Evolutionary conservation across 768 basidiomycete species (phyloP), one percentile per base, ranked within the genome.

Genomic region (Rhizopogon vinicolor): DNA sequence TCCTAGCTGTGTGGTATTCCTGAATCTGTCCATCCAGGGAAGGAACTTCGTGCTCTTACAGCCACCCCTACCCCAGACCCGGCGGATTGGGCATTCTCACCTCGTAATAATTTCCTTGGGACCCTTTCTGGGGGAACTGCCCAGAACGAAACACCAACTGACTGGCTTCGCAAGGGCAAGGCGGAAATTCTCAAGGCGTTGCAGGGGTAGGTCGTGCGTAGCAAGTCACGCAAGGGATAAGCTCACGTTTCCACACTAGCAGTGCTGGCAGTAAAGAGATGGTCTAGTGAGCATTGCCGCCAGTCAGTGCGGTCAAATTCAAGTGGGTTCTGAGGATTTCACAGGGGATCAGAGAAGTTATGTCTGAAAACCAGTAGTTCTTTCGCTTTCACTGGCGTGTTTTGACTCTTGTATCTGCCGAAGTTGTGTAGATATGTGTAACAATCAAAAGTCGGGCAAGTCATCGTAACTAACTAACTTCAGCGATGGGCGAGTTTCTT

Each of bases 31-130:
- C 54, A 7, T 52, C 33, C 60, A 78, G 82, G 76, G 44, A 79
- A 80, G 59, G 86, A 88, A 66, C 73, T 88, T 40, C 76, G 73
- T 29, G 85, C 84, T 2, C 75, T 87, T 56, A 84, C 85, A 14
- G 81, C 82, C 28, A 74, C 75, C 19, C 75, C 82, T 1, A 70
- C 82, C 22, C 85, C 85, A 12, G 75, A 84, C 61, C 80, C 80
- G 37, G 66, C 74, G 25, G 65, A 69, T 35, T 87, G 86, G 86
- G 82, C 75, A 29, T 87, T 87, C 64, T 73, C 75, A 12, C 66
- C 75, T 13, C 75, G 76, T 59, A 87, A 88, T 64, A 16, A 44
- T 44, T 44, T 44, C n/a, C 44, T 44, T 16, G 25, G 44, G 25
- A 9, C 25, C 2, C 14, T 2, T 28, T 28, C 44, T 9, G 7